A percentile compares a stretch with the other conserved stretches of the same genome.
Evolutionary conservation across 768 basidiomycete species (phyloP).

Genomic region (Macrolepiota fuliginosa): DNA sequence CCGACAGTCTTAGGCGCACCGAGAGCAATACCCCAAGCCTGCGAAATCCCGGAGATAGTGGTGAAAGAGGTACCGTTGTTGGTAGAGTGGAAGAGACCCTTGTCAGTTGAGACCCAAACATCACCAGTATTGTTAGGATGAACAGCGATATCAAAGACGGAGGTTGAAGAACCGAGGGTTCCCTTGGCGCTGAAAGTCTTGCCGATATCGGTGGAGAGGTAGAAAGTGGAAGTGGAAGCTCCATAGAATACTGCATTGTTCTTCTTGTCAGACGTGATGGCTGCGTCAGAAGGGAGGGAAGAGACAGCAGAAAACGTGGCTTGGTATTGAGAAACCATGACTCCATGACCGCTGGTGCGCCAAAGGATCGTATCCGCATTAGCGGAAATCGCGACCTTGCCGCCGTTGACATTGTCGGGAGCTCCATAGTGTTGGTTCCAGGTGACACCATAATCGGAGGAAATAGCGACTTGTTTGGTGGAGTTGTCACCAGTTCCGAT

Average conservation of each 20-base stretch:
- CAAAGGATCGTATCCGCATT: constrained; percentile 58
- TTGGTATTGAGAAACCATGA: constrained; percentile 50
- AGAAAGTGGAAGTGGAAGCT: constrained; percentile 53
- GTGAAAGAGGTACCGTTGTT: constrained; percentile 48
- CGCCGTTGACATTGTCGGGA: constrained; percentile 42
- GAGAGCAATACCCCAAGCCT: constrained; percentile 58
- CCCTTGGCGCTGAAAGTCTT: constrained; percentile 45
- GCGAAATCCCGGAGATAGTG: constrained; percentile 41
- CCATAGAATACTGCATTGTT: constrained; percentile 58
- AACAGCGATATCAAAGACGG: constrained; percentile 51
- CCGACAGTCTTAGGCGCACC: constrained; percentile 48
- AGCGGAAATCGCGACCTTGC: constrained; percentile 48
- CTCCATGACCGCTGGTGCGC: constrained; percentile 46
- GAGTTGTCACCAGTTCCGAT: constrained; percentile 49
- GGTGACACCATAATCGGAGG: constrained; percentile 49
- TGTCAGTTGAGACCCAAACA: constrained; percentile 63
- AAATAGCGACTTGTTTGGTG: constrained; percentile 55
- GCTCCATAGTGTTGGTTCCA: constrained; percentile 60
- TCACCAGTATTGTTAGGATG: constrained; percentile 55
- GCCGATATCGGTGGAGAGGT: constrained; percentile 56
- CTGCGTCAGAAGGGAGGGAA: constrained; percentile 48
- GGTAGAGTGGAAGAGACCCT: constrained; percentile 55
- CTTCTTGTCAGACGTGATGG: constrained; percentile 63
- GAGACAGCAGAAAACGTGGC: constrained; percentile 47
- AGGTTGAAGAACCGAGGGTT: constrained; percentile 45